A percentile compares a stretch with the other conserved stretches of the same genome.
Conservation (phyloP, 768 basidiomycete species). For the Boletus eberwhitei region DNA sequence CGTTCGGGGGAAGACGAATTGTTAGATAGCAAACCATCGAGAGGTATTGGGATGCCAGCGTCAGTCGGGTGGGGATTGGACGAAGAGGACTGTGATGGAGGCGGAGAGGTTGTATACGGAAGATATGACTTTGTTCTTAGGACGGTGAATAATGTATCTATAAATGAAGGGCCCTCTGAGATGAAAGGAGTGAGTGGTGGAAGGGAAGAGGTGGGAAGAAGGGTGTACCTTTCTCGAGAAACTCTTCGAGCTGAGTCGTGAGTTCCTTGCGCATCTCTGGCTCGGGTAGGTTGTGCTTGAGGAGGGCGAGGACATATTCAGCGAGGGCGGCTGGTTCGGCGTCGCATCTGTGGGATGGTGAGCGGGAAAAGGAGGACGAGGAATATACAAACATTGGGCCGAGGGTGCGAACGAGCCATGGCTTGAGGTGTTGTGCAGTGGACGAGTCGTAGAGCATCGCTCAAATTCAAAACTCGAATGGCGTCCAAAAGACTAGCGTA, state of each 20-base stretch:
- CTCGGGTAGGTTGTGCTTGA: constrained; percentile 87
- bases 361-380: background rate
- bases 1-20: constrained; percentile 47
- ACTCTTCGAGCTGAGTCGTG: constrained; percentile 77
- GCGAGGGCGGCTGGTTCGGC: constrained; percentile 92
- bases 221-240: constrained; percentile 80
- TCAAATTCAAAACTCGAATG: background rate
- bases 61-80: constrained; percentile 42
- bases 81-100: constrained; percentile 30
- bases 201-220: background rate
- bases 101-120: constrained; percentile 57
- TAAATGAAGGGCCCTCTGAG: constrained; percentile 69
- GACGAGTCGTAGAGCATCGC: constrained; percentile 67
- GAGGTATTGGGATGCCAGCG: constrained; percentile 75
- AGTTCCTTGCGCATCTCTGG: constrained; percentile 80
- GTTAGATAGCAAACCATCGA: constrained; percentile 59
- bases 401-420: constrained; percentile 85
- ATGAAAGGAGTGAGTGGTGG: constrained; percentile 10
- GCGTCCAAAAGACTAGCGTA: background rate
- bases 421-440: constrained; percentile 65
- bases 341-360: constrained; percentile 65
- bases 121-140: constrained; percentile 84
- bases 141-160: constrained; percentile 81
- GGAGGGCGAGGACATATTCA: constrained; percentile 89
- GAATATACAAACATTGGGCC: constrained; percentile 71